Base-by-base conservation (phyloP, 2,329 filamentous ascomycete species). In the Penicillium digitatum region DNA sequence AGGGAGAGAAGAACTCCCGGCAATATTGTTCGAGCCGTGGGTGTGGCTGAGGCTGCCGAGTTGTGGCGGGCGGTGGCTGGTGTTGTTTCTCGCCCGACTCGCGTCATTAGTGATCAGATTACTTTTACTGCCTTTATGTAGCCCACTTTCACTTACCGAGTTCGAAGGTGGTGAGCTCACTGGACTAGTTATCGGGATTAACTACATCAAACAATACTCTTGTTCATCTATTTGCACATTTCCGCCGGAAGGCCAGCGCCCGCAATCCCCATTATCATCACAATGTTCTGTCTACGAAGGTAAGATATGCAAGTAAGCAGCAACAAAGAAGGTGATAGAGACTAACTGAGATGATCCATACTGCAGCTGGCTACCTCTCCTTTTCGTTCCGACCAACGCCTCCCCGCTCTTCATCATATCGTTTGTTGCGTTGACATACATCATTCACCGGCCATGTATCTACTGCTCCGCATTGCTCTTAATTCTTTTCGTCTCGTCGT, bases 401-500 rank as follows among this genome's bases (percentile, higher is more conserved):
- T 91, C 88, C 55, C 89, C 89, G 26, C 82, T 89, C 68, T 92
- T 93, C 78, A 89, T 94, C 72, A 84, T 93, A 76, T 83, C 90
- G 76, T 90, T 94, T 81, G 87, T 99, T 78, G 82, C 90, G 62
- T 90, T 92, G 74, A 96, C 92, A 62, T 97, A 96, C 80, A 89
- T 95, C 76, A 86, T 99, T 67, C 95, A 96, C 77, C 87, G 93
- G 52, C 94, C 94, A 51, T 99, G 94, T 79, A 87, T 96, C 66
- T 99, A 99, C 82, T 99, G 94, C 83, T 96, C 91, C 58, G 86
- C 96, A 59, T 87, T 99, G 51, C 89, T 99, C 46, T 83, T 96
- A 62, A 91, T 97, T 66, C 90, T 99, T 65, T 95, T 96, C 79
- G 83, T 92, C 63, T 95, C 91, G 26, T 91, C 88, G 26, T 94